Conservation (phyloP, 371 early-diverging fungal species). For the Coemansia sp. region DNA sequence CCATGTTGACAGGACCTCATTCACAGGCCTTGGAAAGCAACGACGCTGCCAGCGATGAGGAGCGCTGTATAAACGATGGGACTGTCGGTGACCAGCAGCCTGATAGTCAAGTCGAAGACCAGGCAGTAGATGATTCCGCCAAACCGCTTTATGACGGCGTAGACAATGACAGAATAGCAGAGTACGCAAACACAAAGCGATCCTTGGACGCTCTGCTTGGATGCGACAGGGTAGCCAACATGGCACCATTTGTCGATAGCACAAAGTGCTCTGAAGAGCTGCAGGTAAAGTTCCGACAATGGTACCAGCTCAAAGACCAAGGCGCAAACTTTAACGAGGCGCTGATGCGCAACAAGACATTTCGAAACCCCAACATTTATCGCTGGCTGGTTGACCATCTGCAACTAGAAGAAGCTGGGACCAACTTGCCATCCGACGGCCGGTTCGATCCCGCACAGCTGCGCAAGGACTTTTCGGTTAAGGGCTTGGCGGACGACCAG, state of each 20-base stretch:
- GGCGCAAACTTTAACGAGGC: slow-evolving; percentile 67
- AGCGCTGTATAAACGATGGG: too few species aligned
- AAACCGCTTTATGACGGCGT: not conserved
- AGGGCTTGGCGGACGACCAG: slow-evolving; percentile 32
- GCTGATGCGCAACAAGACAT: slow-evolving; percentile 68
- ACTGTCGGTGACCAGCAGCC: too few species aligned
- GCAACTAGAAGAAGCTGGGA: slow-evolving; percentile 69
- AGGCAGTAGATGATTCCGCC: not conserved
- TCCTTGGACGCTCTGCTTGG: slow-evolving; percentile 27
- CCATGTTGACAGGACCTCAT: not conserved
- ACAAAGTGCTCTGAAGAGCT: slow-evolving; percentile 57
- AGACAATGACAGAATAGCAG: slow-evolving; percentile 1
- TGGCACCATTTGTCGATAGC: slow-evolving; percentile 56
- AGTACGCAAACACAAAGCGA: slow-evolving; percentile 17
- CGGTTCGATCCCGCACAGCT: slow-evolving; percentile 58
- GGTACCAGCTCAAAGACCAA: slow-evolving; percentile 54
- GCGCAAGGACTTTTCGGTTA: slow-evolving; percentile 29
- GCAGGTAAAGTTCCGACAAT: slow-evolving; percentile 66
- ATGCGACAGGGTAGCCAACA: slow-evolving; percentile 40
- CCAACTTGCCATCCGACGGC: slow-evolving; percentile 57
- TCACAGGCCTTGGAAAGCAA: not conserved
- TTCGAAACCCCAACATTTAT: slow-evolving; percentile 78
- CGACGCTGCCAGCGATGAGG: not conserved
- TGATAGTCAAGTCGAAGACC: not conserved
- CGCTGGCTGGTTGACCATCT: slow-evolving; percentile 71